Evolutionary conservation across 1,139 yeast genomes (phyloP), one percentile per base, ranked within the genome.

Genomic region (Yamadazyma spencermartinsiae): DNA sequence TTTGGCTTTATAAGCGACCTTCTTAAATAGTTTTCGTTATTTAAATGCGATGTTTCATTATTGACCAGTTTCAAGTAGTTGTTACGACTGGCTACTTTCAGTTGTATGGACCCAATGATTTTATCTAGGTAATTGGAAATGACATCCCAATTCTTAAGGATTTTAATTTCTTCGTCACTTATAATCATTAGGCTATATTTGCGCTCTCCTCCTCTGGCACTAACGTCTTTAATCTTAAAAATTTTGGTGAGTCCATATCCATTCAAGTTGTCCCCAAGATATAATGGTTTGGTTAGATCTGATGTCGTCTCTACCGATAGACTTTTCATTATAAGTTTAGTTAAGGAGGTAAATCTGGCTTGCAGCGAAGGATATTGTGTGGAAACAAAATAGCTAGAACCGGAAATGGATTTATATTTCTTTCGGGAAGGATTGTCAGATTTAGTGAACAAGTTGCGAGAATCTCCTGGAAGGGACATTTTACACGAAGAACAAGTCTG

Each of bases 171-270:
- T 33, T 72, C 61, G 49, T 83, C 88, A 14, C 80, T 66, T 3
- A 83, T 69, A 20, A 85, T 78, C 47, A 85, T 72, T 16, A 85
- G 57, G 2, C 87, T 73, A 51, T 85, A 86, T 41, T 86, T 75
- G 40, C 95, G 64, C 51, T 84, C 92, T 4, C 86, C 80, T 1
- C 95, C 95, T 40, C 95, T 70, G 0, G 95, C 90, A 38, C 79
- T 76, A 17, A 71, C 64, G 56, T 87, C 96, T 27, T 70, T 70
- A 11, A 86, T 65, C 52, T 83, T 82, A 63, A 87, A 86, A 5
- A 83, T 77, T 41, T 79, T 68, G 24, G 79, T 76, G 16, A 86
- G 61, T 30, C 90, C 81, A 46, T 80, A 78, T 0, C 95, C 95
- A 45, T 80, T 73, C 3, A 67, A 56, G 6, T 77, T 74, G 51